A percentile compares a stretch with the other conserved stretches of the same genome.
Conservation (phyloP, 768 basidiomycete genomes). For the Tephrocybe sp. region DNA sequence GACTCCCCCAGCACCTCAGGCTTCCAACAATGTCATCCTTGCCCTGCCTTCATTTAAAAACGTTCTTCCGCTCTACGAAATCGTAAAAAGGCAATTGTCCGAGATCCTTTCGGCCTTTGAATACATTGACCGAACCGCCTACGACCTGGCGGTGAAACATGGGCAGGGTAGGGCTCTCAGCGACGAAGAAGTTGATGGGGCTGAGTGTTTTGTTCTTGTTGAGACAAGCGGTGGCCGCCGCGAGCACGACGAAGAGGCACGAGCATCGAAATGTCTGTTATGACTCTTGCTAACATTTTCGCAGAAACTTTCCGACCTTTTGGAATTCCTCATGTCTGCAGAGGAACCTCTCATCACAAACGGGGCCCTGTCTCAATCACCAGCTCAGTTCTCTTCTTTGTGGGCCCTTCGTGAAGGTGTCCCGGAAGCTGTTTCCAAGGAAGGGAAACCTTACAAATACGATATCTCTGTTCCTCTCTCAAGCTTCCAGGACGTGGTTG, state of each 20-base stretch:
- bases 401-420: conserved; percentile 94
- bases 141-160: conserved; percentile 81
- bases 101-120: conserved; percentile 98
- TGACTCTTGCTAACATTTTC: conserved; percentile 4
- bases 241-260: conserved; percentile 92
- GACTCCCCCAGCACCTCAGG: conserved; percentile 78
- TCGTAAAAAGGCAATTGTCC: conserved; percentile 78
- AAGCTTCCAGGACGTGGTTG: conserved; percentile 86
- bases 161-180: conserved; percentile 78
- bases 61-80: conserved; percentile 82
- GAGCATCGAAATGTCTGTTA: conserved; percentile 2
- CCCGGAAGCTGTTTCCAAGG: conserved; percentile 89
- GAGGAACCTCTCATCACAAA: conserved; percentile 81
- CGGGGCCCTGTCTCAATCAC: conserved; percentile 89
- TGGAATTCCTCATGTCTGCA: conserved; percentile 75
- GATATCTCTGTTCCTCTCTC: conserved; percentile 88
- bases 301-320: conserved; percentile 84
- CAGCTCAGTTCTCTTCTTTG: conserved; percentile 83
- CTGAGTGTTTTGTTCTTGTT: conserved; percentile 87
- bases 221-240: conserved; percentile 93
- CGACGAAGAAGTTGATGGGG: conserved; percentile 71
- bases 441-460: conserved; percentile 97
- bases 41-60: conserved; percentile 86
- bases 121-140: conserved; percentile 87
- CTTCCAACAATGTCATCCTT: conserved; percentile 90